These are phyloP conservation scores for Fusarium pseudograminearum DNA, from an alignment of 2,329 filamentous ascomycete genomes.

Conservation along the genomic window DNA sequence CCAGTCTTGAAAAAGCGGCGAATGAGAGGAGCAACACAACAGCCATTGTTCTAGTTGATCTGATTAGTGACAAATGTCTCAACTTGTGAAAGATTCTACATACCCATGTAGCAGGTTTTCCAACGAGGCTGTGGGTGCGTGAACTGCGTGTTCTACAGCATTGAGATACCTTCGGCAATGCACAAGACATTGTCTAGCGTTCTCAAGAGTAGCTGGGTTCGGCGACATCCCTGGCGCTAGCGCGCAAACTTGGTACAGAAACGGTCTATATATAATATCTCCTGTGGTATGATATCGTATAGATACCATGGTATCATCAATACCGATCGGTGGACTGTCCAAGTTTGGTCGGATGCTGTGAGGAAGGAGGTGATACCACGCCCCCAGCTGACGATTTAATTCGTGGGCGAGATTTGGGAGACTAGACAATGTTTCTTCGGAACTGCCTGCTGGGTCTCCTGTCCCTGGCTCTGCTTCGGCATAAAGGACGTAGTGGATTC, in stretches of 20 bases:
- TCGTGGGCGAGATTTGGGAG: conserved; percentile 29
- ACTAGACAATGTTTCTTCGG: conserved; percentile 15
- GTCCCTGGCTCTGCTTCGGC: conserved; percentile 34
- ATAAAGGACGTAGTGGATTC: conserved; percentile 40
- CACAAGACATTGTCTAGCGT: conserved; percentile 32
- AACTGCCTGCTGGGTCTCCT: neutral
- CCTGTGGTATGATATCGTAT: conserved; percentile 39
- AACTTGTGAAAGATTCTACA: neutral
- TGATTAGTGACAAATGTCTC: neutral
- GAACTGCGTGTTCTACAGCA: conserved; percentile 32
- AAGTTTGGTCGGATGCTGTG: conserved; percentile 34
- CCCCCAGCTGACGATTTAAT: conserved; percentile 33
- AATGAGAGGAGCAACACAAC: conserved; percentile 34
- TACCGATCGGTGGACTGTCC: conserved; percentile 5
- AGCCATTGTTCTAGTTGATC: conserved; percentile 27
- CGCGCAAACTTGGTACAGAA: conserved; percentile 34
- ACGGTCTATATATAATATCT: conserved; percentile 37
- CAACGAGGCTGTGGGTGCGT: conserved; percentile 20
- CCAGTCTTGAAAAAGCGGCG: conserved; percentile 33
- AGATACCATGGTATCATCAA: conserved; percentile 36
- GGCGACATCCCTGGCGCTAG: conserved; percentile 6
- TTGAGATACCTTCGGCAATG: conserved; percentile 34
- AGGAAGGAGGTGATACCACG: conserved; percentile 40
- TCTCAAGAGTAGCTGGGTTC: conserved; percentile 22
- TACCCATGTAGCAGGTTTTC: conserved; percentile 39